Percentiles rank a stretch among this genome's conserved stretches.
These are phyloP conservation scores for Eucalyptus lansdowneana DNA, from an alignment of 345 rosid genomes.

Conservation along the genomic window DNA sequence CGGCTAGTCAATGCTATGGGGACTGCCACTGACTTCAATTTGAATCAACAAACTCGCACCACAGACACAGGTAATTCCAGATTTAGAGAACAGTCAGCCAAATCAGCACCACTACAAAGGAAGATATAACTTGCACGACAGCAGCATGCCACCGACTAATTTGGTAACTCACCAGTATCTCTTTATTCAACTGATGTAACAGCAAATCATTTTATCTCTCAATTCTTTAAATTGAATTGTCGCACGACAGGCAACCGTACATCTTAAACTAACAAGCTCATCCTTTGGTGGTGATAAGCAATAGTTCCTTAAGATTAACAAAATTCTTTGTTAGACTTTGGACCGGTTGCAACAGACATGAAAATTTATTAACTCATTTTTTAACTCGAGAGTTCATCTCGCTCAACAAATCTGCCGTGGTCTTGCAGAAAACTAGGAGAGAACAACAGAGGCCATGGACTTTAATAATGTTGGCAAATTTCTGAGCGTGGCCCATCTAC, in stretches of 20 bases:
- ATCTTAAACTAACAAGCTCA: neutral
- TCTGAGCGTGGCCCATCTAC: slow-evolving; percentile 13
- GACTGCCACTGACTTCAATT: neutral
- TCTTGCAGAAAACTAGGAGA: neutral
- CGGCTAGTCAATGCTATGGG: neutral
- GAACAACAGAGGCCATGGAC: neutral
- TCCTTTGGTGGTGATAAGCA: neutral
- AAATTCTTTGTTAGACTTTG: neutral
- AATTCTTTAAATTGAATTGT: neutral
- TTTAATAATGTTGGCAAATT: neutral
- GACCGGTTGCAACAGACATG: neutral
- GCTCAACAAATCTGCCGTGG: neutral
- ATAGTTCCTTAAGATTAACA: neutral
- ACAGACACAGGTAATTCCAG: neutral
- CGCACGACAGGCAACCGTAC: neutral
- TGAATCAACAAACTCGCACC: neutral
- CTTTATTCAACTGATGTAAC: neutral
- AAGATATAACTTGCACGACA: neutral
- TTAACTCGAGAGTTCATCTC: slow-evolving; percentile 7
- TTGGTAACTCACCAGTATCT: neutral
- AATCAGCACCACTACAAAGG: neutral
- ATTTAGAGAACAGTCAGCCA: neutral
- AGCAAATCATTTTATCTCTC: neutral
- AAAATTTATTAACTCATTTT: slow-evolving; percentile 17
- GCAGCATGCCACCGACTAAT: neutral